phyloP scores from a whole-genome alignment of 331 rosid species.

The Saraca asoca region DNA sequence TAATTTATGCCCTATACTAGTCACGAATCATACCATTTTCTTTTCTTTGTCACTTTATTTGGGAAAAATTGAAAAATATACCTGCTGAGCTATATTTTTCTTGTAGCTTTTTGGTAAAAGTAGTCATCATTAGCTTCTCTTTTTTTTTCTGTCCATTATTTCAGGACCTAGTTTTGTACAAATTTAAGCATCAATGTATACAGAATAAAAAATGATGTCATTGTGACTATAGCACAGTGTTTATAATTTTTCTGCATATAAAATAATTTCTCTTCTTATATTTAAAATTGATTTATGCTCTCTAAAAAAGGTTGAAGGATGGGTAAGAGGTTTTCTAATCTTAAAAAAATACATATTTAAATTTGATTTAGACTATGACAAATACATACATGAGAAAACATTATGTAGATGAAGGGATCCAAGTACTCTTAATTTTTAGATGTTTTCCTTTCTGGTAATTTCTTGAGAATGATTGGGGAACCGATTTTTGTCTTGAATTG shows the following conservation, averaged over 20 bases:
- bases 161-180: background rate
- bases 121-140: background rate
- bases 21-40: conserved; percentile 21
- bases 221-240: background rate
- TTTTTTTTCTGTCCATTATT: background rate
- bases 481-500: conserved; percentile 8
- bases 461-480: conserved; percentile 8
- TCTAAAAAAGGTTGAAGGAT: too few relatives aligned
- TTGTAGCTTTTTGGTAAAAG: background rate
- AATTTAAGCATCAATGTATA: background rate
- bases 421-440: too few relatives aligned
- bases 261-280: too few relatives aligned
- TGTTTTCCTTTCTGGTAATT: too few relatives aligned
- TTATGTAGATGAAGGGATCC: too few relatives aligned
- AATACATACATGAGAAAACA: too few relatives aligned
- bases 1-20: background rate
- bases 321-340: too few relatives aligned
- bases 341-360: too few relatives aligned
- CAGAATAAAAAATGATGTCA: background rate
- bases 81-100: background rate
- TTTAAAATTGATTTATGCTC: too few relatives aligned
- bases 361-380: too few relatives aligned
- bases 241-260: background rate
- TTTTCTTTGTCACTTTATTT: conserved; percentile 5
- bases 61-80: conserved; percentile 19